These are phyloP conservation scores for Diaporthe ampelina DNA, from an alignment of 2,329 filamentous ascomycete species.

Conservation along the genomic window DNA sequence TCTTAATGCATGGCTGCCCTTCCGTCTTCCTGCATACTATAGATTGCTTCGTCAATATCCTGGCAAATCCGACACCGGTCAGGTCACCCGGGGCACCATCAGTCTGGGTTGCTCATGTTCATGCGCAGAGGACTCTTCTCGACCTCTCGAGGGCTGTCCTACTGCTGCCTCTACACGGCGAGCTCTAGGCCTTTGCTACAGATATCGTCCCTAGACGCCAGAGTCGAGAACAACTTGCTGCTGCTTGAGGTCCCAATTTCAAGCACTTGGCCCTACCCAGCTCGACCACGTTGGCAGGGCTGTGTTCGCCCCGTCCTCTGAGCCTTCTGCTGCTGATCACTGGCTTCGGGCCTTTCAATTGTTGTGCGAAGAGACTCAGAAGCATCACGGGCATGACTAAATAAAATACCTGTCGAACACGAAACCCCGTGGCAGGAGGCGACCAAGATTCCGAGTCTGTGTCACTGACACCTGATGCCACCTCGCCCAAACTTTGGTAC, in stretches of 20 bases:
- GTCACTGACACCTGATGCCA: constrained; percentile 24
- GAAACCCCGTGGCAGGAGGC: not conserved
- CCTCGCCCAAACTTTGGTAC: constrained; percentile 30
- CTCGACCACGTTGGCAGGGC: not conserved
- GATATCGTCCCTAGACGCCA: not conserved
- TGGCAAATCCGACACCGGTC: constrained; percentile 20
- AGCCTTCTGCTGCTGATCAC: not conserved
- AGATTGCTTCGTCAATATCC: constrained; percentile 34
- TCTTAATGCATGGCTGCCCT: constrained; percentile 12
- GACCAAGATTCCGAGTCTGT: constrained; percentile 14
- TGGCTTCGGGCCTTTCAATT: not conserved
- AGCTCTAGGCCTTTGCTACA: not conserved
- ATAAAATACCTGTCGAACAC: not conserved
- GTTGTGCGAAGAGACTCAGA: not conserved
- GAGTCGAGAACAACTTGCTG: not conserved
- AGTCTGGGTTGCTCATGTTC: not conserved
- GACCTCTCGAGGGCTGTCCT: not conserved
- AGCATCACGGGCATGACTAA: not conserved
- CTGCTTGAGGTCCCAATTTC: not conserved
- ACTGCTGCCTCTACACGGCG: not conserved
- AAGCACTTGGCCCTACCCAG: not conserved
- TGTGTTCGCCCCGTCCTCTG: not conserved
- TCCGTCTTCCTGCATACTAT: constrained; percentile 35
- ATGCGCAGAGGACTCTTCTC: not conserved
- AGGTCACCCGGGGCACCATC: constrained; percentile 10